Base-by-base conservation (phyloP, 176 grass and related monocot species). In the Zea luxurians region DNA sequence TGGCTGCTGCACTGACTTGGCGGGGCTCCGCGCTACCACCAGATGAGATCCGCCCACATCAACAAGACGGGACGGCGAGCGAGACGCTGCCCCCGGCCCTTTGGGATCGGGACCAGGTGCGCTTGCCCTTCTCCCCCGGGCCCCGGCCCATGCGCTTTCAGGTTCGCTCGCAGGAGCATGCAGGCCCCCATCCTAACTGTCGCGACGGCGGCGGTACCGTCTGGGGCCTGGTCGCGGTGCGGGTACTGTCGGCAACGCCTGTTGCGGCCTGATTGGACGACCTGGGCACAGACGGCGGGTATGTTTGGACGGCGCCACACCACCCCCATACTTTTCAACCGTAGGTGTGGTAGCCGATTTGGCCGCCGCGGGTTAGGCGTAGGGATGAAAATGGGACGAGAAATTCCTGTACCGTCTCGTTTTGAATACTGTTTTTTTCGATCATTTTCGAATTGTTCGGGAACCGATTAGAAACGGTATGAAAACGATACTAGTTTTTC, bases 61-160 rank as follows among this genome's bases (percentile, higher is more conserved):
- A n/a, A 12, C 5, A 61, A 69, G 61, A 15, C 35, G 61, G 6
- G 37, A 65, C 63, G 13, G 37, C 63, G 13, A 50, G 16, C 27
- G 27, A 27, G 27, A 69, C 8, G 63, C 38, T 27, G 13, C 36
- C 54, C 41, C 54, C 8, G 27, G 27, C 27, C 27, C 27, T 27
- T 27, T 27, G 27, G 27, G 27, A 27, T 41, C 34, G 12, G 82
- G 75, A 7, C 75, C 45, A 37, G 82, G 38, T 78, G 75, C 83
- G 13, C 57, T 6, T 48, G 68, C 5, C 2, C 17, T 37, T 15
- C 21, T 16, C 62, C 44, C 17, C 34, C 52, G 15, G 48, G 1
- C 13, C 48, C 5, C 61, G 61, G 62, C 62, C 36, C 62, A 65
- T 65, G 20, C 7, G 16, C 49, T 57, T 40, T 73, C 47, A 27